Conservation (phyloP, 306 rosid species). For the Quercus parvula region DNA sequence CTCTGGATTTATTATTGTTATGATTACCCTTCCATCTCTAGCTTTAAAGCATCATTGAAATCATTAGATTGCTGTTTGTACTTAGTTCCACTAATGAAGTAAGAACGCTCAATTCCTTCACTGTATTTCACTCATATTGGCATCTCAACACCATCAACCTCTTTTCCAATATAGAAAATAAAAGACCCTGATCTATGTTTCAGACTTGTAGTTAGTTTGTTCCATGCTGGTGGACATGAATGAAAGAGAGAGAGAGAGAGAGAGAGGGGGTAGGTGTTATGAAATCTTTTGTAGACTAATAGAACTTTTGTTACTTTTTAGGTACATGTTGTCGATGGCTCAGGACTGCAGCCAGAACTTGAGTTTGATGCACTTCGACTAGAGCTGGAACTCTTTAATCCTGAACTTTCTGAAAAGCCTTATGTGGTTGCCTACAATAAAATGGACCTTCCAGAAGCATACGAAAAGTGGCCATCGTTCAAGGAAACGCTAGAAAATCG, state of each 20-base stretch:
- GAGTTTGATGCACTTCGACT: slow-evolving; percentile 94
- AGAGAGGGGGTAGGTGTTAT: not conserved
- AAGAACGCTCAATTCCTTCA: not conserved
- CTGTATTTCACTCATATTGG: not conserved
- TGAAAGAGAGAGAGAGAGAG: no score
- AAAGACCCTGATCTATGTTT: not conserved
- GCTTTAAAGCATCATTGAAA: not conserved
- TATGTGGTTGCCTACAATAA: slow-evolving; percentile 82
- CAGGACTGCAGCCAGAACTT: slow-evolving; percentile 81
- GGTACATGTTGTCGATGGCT: slow-evolving; percentile 94
- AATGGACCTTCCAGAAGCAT: slow-evolving; percentile 98
- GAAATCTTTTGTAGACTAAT: not conserved
- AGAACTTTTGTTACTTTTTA: slow-evolving; percentile 16
- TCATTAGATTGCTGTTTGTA: not conserved
- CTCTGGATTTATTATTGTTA: not conserved
- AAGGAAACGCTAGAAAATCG: slow-evolving; percentile 60
- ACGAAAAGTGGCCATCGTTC: slow-evolving; percentile 77
- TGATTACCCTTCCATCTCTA: not conserved
- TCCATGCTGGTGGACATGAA: no score
- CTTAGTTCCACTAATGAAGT: not conserved
- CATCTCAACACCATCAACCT: not conserved
- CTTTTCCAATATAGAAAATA: not conserved
- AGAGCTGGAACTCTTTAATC: slow-evolving; percentile 84
- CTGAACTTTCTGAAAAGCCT: slow-evolving; percentile 91
- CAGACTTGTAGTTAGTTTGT: not conserved